A percentile compares a stretch with the other conserved stretches of the same genome.
Evolutionary conservation across 2,329 filamentous ascomycete species (phyloP).

Genomic region (Samsoniella hepiali): DNA sequence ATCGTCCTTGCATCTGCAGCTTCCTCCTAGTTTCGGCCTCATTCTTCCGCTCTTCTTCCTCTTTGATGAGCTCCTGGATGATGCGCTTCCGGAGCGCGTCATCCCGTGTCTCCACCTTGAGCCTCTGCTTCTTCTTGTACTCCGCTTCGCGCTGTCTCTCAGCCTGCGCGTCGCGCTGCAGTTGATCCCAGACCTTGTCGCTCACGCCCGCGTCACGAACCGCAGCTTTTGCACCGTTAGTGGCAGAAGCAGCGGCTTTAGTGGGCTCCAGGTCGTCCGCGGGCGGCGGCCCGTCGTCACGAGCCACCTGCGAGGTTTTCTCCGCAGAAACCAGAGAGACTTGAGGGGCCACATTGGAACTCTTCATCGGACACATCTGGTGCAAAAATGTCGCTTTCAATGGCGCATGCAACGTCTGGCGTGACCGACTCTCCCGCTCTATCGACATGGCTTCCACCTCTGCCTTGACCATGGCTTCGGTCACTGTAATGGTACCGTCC

Average conservation of each 20-base stretch:
- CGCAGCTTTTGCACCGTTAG: not conserved
- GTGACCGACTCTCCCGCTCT: constrained; percentile 20
- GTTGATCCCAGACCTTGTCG: constrained; percentile 59
- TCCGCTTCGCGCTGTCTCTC: constrained; percentile 38
- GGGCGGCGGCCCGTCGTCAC: constrained; percentile 2
- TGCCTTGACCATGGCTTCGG: constrained; percentile 18
- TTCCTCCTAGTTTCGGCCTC: constrained; percentile 43
- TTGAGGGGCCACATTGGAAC: constrained; percentile 19
- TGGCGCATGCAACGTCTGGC: not conserved
- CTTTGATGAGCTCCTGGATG: constrained; percentile 34
- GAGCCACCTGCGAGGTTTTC: not conserved
- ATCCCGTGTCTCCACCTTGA: constrained; percentile 30
- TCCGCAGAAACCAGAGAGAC: constrained; percentile 2
- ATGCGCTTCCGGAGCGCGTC: constrained; percentile 31
- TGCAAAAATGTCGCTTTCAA: constrained; percentile 17
- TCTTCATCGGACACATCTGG: constrained; percentile 19
- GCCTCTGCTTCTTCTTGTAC: constrained; percentile 31
- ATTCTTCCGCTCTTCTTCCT: constrained; percentile 35
- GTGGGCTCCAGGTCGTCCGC: too few species aligned
- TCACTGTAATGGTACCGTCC: constrained; percentile 20
- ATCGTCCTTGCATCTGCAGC: constrained; percentile 50
- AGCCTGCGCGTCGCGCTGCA: constrained; percentile 47
- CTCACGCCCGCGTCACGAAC: constrained; percentile 56
- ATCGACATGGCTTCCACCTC: constrained; percentile 26
- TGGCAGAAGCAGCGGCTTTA: too few species aligned